Conservation (phyloP, 179 eudicot genomes). For the Camellia oleifera region DNA sequence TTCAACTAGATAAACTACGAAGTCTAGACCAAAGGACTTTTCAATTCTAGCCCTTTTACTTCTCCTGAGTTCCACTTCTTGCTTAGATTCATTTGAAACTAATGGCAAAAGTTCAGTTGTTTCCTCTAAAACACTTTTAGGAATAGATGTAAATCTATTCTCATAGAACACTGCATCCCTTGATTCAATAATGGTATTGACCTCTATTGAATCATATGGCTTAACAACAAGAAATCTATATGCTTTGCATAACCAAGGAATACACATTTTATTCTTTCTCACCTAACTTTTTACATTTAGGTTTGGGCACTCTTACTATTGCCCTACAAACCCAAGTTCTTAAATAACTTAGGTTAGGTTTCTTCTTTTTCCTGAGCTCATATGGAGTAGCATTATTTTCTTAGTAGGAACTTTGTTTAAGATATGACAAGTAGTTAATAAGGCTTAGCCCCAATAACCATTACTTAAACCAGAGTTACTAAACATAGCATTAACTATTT, state of each 20-base stretch:
- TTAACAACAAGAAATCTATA: not conserved
- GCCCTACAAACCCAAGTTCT: not conserved
- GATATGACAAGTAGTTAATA: not conserved
- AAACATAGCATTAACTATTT: not conserved
- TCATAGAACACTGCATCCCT: not conserved
- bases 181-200: not conserved
- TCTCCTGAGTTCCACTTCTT: not conserved
- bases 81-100: not conserved
- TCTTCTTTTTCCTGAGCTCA: not conserved
- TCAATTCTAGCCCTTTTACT: not conserved
- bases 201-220: not conserved
- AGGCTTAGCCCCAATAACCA: not conserved
- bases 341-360: not conserved
- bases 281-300: not conserved
- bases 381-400: not conserved
- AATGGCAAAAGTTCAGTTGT: not conserved
- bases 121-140: not conserved
- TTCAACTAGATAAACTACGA: not conserved
- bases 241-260: not conserved
- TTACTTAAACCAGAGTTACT: not conserved
- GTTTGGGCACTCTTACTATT: not conserved
- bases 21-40: not conserved
- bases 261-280: not conserved
- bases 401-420: not conserved
- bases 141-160: not conserved